Conservation (phyloP, 1,284 basidiomycete genomes). For the Phellopilus nigrolimitatus region DNA sequence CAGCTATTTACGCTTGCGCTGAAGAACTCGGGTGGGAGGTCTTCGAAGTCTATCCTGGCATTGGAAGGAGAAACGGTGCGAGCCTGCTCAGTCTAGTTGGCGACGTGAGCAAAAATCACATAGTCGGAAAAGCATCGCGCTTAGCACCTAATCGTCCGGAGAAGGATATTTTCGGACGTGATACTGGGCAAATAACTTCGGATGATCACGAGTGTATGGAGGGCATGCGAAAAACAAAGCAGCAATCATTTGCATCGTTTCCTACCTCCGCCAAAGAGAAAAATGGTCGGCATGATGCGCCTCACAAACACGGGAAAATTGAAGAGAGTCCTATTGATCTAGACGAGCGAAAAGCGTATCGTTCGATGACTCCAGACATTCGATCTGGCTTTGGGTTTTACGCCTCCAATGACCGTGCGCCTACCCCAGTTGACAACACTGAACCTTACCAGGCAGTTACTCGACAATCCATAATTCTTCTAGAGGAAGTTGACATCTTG, state of each 20-base stretch:
- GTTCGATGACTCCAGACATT: neutral
- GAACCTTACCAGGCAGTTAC: constrained; percentile 28
- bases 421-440: neutral
- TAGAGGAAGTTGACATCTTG: constrained; percentile 97
- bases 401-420: neutral
- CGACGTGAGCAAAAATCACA: constrained; percentile 90
- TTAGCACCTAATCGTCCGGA: neutral
- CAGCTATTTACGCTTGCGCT: constrained; percentile 89
- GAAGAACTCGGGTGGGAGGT: constrained; percentile 93
- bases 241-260: constrained; percentile 3
- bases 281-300: neutral
- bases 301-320: too few relatives aligned
- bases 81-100: constrained; percentile 83
- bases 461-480: constrained; percentile 83
- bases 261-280: neutral
- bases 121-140: constrained; percentile 42
- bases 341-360: neutral
- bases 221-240: neutral
- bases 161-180: neutral
- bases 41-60: constrained; percentile 97
- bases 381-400: neutral
- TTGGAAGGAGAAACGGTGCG: constrained; percentile 78
- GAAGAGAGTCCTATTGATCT: neutral
- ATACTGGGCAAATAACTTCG: neutral
- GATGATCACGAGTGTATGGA: neutral